These are phyloP conservation scores for Geranium brycei DNA, from an alignment of 345 rosid species.

Conservation along the genomic window DNA sequence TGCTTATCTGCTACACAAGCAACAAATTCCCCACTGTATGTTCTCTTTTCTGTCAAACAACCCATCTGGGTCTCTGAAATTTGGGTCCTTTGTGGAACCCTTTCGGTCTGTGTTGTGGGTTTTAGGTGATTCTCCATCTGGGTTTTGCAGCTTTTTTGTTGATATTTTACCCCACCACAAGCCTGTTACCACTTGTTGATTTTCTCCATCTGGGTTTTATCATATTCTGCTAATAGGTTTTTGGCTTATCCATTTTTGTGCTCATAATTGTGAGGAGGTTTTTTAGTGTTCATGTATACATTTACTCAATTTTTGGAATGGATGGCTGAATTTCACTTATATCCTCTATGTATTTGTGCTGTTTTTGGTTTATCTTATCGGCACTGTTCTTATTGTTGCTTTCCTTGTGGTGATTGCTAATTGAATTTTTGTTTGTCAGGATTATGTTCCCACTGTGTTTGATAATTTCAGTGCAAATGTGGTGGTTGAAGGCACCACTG, in stretches of 20 bases:
- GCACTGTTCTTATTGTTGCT: neutral
- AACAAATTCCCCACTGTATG: conserved; percentile 79
- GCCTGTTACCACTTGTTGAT: neutral
- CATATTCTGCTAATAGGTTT: neutral
- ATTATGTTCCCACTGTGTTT: conserved; percentile 89
- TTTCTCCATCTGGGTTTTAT: conserved; percentile 2
- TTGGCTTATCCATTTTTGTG: no score
- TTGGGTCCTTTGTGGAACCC: conserved; percentile 6
- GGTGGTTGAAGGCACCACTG: conserved; percentile 80
- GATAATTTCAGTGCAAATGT: conserved; percentile 99
- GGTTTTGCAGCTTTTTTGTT: conserved; percentile 26
- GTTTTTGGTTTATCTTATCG: neutral
- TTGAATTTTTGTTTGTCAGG: conserved; percentile 33
- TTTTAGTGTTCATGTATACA: no score
- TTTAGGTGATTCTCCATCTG: conserved; percentile 2
- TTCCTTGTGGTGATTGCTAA: no score
- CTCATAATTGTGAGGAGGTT: no score
- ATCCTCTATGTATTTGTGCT: no score
- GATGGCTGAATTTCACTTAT: no score
- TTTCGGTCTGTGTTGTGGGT: conserved; percentile 16
- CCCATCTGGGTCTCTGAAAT: conserved; percentile 8
- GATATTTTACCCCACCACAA: neutral
- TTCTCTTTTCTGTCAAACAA: conserved; percentile 7
- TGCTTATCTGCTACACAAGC: conserved; percentile 77
- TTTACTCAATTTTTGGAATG: no score